phyloP scores from a whole-genome alignment of 2,329 filamentous ascomycete species.

The Aspergillus tanneri region DNA sequence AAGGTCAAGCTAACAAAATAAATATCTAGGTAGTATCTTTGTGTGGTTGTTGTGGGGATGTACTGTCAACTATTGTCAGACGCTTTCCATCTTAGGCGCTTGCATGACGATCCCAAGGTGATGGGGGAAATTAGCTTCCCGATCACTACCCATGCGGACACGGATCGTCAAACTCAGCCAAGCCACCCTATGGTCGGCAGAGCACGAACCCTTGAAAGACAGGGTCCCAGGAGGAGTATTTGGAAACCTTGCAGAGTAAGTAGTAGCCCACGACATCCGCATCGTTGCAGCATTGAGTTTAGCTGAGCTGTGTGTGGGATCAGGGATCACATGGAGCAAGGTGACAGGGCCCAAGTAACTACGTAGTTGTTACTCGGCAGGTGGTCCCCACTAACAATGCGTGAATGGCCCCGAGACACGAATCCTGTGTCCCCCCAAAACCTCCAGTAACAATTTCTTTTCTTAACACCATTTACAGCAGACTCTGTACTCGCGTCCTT shows the following conservation, averaged over 20 bases:
- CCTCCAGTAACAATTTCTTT: not conserved
- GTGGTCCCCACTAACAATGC: slow-evolving; percentile 2
- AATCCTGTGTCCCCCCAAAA: not conserved
- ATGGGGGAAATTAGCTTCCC: slow-evolving; percentile 1
- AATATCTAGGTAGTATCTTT: too few relatives aligned
- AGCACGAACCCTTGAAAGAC: not conserved
- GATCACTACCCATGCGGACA: slow-evolving; percentile 1
- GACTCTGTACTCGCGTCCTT: not conserved
- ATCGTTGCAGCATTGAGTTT: not conserved
- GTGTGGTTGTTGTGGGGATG: too few relatives aligned
- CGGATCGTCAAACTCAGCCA: not conserved
- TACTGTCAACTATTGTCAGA: too few relatives aligned
- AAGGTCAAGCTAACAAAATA: too few relatives aligned
- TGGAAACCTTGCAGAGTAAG: too few relatives aligned
- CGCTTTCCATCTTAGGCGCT: not conserved
- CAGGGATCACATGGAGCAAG: not conserved
- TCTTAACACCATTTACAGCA: not conserved
- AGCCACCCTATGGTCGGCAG: not conserved
- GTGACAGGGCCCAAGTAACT: not conserved
- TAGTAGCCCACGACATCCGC: too few relatives aligned
- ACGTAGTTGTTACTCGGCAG: not conserved
- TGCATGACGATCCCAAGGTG: not conserved
- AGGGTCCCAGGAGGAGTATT: too few relatives aligned
- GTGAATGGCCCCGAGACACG: not conserved
- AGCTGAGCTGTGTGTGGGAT: not conserved